phyloP scores from a whole-genome alignment of 2,329 filamentous ascomycete genomes.

The Arthrinium puccinioides region DNA sequence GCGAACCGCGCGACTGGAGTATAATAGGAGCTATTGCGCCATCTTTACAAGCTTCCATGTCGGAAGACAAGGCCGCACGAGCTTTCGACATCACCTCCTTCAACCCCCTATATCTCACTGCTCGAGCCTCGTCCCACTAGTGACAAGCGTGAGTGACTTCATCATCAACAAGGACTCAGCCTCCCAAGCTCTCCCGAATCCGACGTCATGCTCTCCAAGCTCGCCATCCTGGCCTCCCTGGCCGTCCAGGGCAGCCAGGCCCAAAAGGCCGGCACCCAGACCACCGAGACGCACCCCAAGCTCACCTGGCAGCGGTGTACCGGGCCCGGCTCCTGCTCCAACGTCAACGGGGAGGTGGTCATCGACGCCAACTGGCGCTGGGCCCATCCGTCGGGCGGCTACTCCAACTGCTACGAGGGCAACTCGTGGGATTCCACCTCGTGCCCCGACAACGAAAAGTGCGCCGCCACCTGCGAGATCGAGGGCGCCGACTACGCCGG shows the following conservation, averaged over 20 bases:
- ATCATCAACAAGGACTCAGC: background rate
- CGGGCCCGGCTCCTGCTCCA: constrained; percentile 33
- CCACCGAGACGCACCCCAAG: constrained; percentile 36
- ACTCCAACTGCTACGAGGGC: constrained; percentile 36
- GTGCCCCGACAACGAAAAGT: constrained; percentile 26
- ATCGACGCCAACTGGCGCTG: constrained; percentile 44
- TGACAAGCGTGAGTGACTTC: background rate
- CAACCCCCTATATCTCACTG: background rate
- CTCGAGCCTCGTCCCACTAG: background rate
- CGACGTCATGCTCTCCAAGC: constrained; percentile 19
- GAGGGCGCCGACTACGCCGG: constrained; percentile 32
- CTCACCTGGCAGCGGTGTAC: constrained; percentile 41
- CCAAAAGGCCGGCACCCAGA: constrained; percentile 35
- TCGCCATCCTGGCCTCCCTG: constrained; percentile 22
- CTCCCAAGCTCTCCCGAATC: constrained; percentile 7
- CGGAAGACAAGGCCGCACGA: no score
- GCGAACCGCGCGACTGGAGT: background rate
- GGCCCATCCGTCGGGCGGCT: constrained; percentile 30
- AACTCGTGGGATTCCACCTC: constrained; percentile 22
- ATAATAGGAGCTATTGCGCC: background rate
- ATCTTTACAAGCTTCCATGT: no score
- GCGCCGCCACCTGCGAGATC: constrained; percentile 30
- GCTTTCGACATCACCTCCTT: no score
- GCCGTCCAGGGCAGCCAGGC: constrained; percentile 29
- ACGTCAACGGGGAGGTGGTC: constrained; percentile 36